Conservation (phyloP, 176 grass and related monocot genomes). For the Zea luxurians region DNA sequence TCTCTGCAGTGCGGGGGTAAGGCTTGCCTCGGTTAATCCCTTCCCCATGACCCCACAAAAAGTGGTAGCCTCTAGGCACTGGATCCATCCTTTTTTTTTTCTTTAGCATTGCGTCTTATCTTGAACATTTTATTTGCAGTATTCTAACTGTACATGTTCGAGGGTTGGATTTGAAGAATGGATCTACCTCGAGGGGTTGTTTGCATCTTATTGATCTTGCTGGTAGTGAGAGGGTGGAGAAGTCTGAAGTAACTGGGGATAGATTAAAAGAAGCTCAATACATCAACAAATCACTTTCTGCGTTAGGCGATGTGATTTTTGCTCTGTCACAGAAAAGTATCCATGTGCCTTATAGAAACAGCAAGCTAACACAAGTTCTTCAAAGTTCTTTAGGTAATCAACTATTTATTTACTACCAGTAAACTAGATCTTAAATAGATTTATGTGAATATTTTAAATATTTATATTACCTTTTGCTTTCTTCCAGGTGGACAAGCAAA, state of each 20-base stretch:
- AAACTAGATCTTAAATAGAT: slow-evolving; percentile 15
- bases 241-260: slow-evolving; percentile 88
- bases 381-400: slow-evolving; percentile 89
- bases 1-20: no score
- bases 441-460: slow-evolving; percentile 3
- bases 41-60: no score
- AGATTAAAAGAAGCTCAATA: slow-evolving; percentile 94
- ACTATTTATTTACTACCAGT: slow-evolving; percentile 16
- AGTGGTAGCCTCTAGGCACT: no score
- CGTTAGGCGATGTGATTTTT: slow-evolving; percentile 95
- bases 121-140: slow-evolving; percentile 47
- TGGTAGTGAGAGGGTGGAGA: slow-evolving; percentile 87
- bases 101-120: slow-evolving; percentile 9
- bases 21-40: no score
- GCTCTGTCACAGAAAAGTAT: slow-evolving; percentile 74
- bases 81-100: no score
- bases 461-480: slow-evolving; percentile 33
- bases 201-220: slow-evolving; percentile 94
- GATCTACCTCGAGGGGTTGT: slow-evolving; percentile 83
- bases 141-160: slow-evolving; percentile 93
- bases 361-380: slow-evolving; percentile 97
- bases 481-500: slow-evolving; percentile 87
- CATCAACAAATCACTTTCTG: slow-evolving; percentile 93
- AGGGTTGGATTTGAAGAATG: slow-evolving; percentile 83
- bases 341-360: slow-evolving; percentile 92